These are phyloP conservation scores for Stachybotrys chlorohalonatus DNA, from an alignment of 2,329 filamentous ascomycete genomes.

Conservation along the genomic window DNA sequence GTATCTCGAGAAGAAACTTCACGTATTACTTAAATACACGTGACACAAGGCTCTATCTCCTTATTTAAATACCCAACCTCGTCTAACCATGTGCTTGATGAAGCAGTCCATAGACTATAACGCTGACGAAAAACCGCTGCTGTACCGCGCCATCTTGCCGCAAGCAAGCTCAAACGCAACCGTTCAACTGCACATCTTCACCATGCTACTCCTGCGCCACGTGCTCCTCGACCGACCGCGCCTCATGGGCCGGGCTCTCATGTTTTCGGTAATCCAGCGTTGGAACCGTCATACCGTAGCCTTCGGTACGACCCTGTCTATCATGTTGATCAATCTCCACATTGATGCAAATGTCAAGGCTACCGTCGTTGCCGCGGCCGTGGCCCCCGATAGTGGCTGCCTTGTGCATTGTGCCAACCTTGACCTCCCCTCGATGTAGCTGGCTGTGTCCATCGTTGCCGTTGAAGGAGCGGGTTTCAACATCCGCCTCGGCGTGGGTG, in stretches of 20 bases:
- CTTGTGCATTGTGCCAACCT: conserved; percentile 68
- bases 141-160: too few relatives aligned
- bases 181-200: too few relatives aligned
- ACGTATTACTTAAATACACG: neutral
- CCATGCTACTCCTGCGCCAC: neutral
- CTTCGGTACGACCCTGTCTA: conserved; percentile 66
- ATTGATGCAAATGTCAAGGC: conserved; percentile 74
- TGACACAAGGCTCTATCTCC: neutral
- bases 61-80: neutral
- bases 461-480: conserved; percentile 16
- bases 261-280: conserved; percentile 37
- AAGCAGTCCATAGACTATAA: neutral
- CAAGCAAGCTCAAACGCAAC: too few relatives aligned
- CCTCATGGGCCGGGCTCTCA: neutral
- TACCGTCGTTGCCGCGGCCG: conserved; percentile 46
- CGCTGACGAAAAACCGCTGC: too few relatives aligned
- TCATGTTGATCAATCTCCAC: conserved; percentile 84
- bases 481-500: conserved; percentile 10
- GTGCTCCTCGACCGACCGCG: neutral
- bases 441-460: conserved; percentile 60
- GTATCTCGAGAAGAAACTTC: neutral
- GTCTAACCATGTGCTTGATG: neutral
- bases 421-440: conserved; percentile 67
- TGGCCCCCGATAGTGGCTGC: conserved; percentile 53
- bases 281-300: conserved; percentile 84